Evolutionary conservation across 164 flowering plant species (phyloP), one percentile per base, ranked within the genome.

Genomic region (Amborella trichopoda): DNA sequence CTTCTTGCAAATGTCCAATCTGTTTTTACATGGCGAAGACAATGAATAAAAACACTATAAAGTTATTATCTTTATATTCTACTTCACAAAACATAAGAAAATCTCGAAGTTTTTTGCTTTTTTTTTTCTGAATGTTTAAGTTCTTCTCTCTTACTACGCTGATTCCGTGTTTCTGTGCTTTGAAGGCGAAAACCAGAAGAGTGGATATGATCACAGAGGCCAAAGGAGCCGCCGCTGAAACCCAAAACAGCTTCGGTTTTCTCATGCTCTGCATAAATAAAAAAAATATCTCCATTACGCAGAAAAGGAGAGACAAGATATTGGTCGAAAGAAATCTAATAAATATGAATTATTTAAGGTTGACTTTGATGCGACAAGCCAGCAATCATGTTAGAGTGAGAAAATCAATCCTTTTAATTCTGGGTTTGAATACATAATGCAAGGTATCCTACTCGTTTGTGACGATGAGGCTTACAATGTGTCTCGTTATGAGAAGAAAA

Each of bases 201-300:
- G 99, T 91, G 3, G 99, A 76, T 27, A 91, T 44, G 43, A 91
- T 62, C 3, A 91, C 99, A 8, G 79, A 83, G 4, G 62, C 52
- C 21, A 91, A 73, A 36, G 99, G 99, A 4, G 99, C 96, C 39
- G 83, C 96, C 14, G 99, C 99, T 48, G 96, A 87, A 0, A 91
- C 80, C 99, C 96, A 91, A 49, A 91, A 91, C 23, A 91, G 66
- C 67, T 73, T 87, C 23, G 95, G 94, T 27, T 44, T 87, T 56
- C 40, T 83, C 60, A 77, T 52, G 68, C 95, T 40, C 59, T 55
- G 59, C 22, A 40, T 34, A 21, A 37, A 8, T n/a, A n/a, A n/a
- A n/a, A n/a, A n/a, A n/a, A n/a, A n/a, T n/a, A n/a, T n/a, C n/a
- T n/a, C n/a, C n/a, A n/a, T n/a, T n/a, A n/a, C n/a, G n/a, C n/a